Evolutionary conservation across 2,329 filamentous ascomycete species (phyloP).

Genomic region (Geosmithia putterillii): DNA sequence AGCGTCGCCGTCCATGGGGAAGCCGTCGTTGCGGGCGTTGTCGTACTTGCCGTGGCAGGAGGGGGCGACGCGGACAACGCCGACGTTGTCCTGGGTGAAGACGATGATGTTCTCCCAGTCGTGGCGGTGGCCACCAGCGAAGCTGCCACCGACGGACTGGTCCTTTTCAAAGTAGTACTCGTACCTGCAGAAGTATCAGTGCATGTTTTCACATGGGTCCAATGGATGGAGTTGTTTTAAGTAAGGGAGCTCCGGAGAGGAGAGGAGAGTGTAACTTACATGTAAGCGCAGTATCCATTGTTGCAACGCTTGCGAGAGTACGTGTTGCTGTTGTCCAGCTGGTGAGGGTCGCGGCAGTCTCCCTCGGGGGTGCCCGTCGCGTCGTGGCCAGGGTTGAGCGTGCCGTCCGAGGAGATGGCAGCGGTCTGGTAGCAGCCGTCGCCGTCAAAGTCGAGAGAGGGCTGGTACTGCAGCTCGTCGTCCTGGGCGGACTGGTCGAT

Average conservation of each 20-base stretch:
- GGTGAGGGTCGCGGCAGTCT: conserved; percentile 15
- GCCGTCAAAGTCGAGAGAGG: conserved; percentile 23
- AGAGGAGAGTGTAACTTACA: conserved; percentile 8
- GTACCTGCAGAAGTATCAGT: conserved; percentile 4
- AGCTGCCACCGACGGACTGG: conserved; percentile 16
- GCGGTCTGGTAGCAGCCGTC: conserved; percentile 33
- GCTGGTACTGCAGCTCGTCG: conserved; percentile 21
- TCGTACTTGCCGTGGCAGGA: conserved; percentile 14
- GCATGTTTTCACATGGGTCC: too few species aligned
- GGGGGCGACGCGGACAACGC: conserved; percentile 13
- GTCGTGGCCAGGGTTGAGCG: conserved; percentile 12
- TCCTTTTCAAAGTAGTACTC: conserved; percentile 33
- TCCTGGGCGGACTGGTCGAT: conserved; percentile 18
- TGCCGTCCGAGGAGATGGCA: conserved; percentile 25
- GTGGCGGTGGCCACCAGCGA: conserved; percentile 22
- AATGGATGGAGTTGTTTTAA: background rate
- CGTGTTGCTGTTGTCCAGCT: conserved; percentile 17
- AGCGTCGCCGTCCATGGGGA: conserved; percentile 8
- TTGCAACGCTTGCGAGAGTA: conserved; percentile 19
- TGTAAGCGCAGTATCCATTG: conserved; percentile 18
- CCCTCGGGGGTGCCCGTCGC: conserved; percentile 14
- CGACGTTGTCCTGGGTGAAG: conserved; percentile 11
- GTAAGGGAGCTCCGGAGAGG: background rate
- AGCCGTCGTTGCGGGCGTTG: conserved; percentile 9
- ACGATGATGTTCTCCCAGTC: conserved; percentile 28